Evolutionary conservation across 208 protist genomes (phyloP), one percentile per base, ranked within the genome.

Genomic region (Kentomonas sorsogonicus): DNA sequence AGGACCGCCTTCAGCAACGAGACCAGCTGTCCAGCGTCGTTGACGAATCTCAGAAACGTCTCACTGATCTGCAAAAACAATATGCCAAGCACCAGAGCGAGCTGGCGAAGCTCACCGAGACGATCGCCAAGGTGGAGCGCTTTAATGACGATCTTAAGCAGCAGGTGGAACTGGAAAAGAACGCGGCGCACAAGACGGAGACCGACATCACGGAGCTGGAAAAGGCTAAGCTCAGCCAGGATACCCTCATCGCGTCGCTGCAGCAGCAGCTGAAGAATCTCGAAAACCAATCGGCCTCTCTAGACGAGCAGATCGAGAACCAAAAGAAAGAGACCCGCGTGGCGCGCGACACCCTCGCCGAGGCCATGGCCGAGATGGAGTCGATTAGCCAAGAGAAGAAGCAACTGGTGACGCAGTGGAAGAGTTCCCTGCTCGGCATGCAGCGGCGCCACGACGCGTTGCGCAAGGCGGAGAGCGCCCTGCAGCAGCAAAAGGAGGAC

Each of bases 121-220:
- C 91, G 2, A 53, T 97, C 22, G 58, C 79, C 0, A 89, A 94
- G 41, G 94, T 98, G 0, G 86, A 97, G 73, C 63, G 91, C n/a
- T 98, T 95, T 74, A 97, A 98, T 73, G 81, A 92, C 13, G 74
- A 97, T 48, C 80, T 98, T 48, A 91, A 96, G 63, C 70, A 71
- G 59, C 89, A 98, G 60, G 96, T 98, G 48, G 77, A 92, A 34
- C 76, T 98, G 9, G 94, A 97, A 60, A 75, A 91, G n/a, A 90
- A 93, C 29, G 95, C 89, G 1, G 91, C 96, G 0, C 93, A 97
- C 71, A 98, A 97, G 65, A 96, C 94, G 0, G 94, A 98, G 69
- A 89, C 96, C 63, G 90, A 96, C 56, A 95, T 98, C 65, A 86
- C 81, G n/a, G 83, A 91, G 66, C 77, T 97, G 7, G 95, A 98